Conservation (phyloP, 495 filamentous ascomycete genomes). For the Evansstolkia leycettana region DNA sequence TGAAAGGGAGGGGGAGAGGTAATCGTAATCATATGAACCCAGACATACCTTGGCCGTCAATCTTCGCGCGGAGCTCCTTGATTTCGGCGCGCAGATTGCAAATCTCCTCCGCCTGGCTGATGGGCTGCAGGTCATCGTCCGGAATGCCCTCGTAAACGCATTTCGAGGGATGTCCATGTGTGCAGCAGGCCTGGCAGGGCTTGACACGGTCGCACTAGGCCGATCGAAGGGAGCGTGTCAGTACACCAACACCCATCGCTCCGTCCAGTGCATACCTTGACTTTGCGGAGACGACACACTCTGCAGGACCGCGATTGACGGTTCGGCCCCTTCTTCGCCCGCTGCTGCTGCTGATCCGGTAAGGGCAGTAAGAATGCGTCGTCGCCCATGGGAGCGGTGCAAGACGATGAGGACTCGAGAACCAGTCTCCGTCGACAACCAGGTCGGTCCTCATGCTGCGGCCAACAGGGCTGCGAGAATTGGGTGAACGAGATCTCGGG, state of each 20-base stretch:
- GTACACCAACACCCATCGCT: background rate
- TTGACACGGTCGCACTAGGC: conserved; percentile 32
- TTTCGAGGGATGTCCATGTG: conserved; percentile 34
- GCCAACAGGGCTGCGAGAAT: too few relatives aligned
- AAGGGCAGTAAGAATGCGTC: background rate
- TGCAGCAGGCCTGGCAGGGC: conserved; percentile 35
- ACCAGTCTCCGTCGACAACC: too few relatives aligned
- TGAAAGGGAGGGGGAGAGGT: too few relatives aligned
- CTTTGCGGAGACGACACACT: conserved; percentile 33
- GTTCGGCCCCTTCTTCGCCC: conserved; percentile 11
- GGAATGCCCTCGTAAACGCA: conserved; percentile 27
- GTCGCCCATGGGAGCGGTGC: background rate
- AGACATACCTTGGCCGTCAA: conserved; percentile 20
- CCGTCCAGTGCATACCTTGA: conserved; percentile 22
- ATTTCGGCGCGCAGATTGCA: conserved; percentile 29
- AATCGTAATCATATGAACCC: too few relatives aligned
- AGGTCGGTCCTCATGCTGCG: too few relatives aligned
- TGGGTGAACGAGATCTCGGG: too few relatives aligned
- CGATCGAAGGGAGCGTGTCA: conserved; percentile 1
- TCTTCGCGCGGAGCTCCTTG: conserved; percentile 17
- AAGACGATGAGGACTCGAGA: too few relatives aligned
- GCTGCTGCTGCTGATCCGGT: too few relatives aligned
- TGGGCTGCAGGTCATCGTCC: conserved; percentile 26
- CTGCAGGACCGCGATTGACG: conserved; percentile 34
- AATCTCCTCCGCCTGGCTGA: conserved; percentile 33